Base-by-base conservation (phyloP, 2,329 filamentous ascomycete species). In the Colletotrichum australisinense region DNA sequence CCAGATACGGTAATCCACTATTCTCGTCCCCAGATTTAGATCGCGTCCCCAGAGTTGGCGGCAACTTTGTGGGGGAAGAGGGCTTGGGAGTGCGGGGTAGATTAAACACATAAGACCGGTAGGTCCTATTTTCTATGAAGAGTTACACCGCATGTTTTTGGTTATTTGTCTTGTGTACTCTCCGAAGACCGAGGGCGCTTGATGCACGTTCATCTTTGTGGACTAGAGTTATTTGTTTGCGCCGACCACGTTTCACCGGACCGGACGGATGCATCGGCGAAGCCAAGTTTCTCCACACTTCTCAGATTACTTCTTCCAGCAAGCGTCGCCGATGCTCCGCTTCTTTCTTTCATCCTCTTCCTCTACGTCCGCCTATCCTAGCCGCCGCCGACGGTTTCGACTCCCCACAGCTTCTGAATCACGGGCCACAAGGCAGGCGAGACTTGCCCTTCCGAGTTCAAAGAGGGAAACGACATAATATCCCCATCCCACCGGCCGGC, bases 271-370 rank as follows among this genome's bases (percentile, higher is more conserved):
- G 32, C 65, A 67, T 67, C 42, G 56, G 42, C 14, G 46, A 38
- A 42, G 26, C n/a, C 6, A 32, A 32, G n/a, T 32, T 32, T 49
- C 28, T 53, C 30, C n/a, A 22, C 14, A 26, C 6, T 9, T 9
- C 11, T 3, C n/a, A n/a, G 38, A 66, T 70, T 70, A 38, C 67
- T 22, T 53, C 12, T 70, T 60, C 42, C 7, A 70, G 55, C 42
- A 70, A 55, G 22, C 55, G 24, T 58, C 67, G 62, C 67, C 67
- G 67, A 70, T 66, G 38, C 62, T 70, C 62, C 67, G 62, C 62
- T 66, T 70, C 67, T 26, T 60, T 22, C 58, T 16, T 46, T 19
- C 58, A 42, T 16, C 60, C 14, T 53, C 55, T 8, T 64, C 58
- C 19, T 63, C 57, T 26, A 60, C 53, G 24, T 58, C 67, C 53